Conservation (phyloP, 352 stramenopile species). For the Globisporangium emineosum region DNA sequence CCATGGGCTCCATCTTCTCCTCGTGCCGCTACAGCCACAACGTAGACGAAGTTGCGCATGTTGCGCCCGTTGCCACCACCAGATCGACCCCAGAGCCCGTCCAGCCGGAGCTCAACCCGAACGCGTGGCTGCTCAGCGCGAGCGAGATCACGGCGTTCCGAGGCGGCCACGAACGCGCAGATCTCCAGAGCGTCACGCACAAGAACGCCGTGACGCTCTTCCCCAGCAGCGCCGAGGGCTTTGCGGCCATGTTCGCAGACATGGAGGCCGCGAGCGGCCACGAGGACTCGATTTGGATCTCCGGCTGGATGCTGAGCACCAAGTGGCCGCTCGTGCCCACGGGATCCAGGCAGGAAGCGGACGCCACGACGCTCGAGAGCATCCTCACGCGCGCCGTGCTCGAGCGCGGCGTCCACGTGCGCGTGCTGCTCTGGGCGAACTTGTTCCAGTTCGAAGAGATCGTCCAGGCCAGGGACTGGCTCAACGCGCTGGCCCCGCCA, state of each 20-base stretch:
- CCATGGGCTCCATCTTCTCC: conserved; percentile 14
- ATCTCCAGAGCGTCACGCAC: background rate
- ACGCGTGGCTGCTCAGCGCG: conserved; percentile 10
- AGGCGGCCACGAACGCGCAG: background rate
- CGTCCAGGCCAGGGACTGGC: conserved; percentile 22
- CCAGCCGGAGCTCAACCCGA: conserved; percentile 17
- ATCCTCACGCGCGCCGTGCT: conserved; percentile 21
- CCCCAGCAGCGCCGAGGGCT: conserved; percentile 12
- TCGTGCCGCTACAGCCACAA: background rate
- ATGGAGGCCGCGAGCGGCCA: conserved; percentile 14
- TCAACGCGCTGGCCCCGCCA: conserved; percentile 19
- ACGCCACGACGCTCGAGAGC: conserved; percentile 13
- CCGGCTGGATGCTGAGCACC: conserved; percentile 20
- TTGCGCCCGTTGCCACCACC: background rate
- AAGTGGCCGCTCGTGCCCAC: conserved; percentile 16
- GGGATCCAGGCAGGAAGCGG: background rate
- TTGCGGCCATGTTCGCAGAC: conserved; percentile 17
- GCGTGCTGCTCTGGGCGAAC: conserved; percentile 28
- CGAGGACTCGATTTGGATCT: conserved; percentile 21
- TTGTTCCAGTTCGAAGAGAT: conserved; percentile 13
- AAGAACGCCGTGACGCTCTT: conserved; percentile 12
- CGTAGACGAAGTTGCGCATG: background rate
- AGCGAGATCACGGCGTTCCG: conserved; percentile 9
- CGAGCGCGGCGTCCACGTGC: conserved; percentile 24
- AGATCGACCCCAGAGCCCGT: background rate